Percentiles rank a stretch among this genome's conserved stretches.
These are phyloP conservation scores for Reticulascus tulasneorum DNA, from an alignment of 2,329 filamentous ascomycete genomes.

Conservation along the genomic window DNA sequence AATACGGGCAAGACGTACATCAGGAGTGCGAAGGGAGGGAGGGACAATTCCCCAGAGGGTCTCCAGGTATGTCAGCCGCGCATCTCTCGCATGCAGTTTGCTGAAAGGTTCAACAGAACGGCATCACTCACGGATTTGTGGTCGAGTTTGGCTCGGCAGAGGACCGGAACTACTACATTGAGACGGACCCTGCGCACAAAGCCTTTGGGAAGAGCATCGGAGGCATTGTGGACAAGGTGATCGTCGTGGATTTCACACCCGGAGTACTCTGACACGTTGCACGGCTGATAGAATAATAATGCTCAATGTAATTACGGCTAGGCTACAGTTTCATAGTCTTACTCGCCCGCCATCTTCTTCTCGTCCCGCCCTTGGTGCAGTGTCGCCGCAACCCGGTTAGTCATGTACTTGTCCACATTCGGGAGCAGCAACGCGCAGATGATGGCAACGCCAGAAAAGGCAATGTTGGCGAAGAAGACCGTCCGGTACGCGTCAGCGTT, in stretches of 20 bases:
- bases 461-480: constrained; percentile 30
- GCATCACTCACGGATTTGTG: constrained; percentile 66
- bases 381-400: constrained; percentile 26
- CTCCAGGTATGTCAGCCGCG: constrained; percentile 41
- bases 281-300: no score
- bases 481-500: constrained; percentile 29
- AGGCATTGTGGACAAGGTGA: constrained; percentile 45
- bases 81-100: background rate
- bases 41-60: constrained; percentile 59
- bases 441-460: constrained; percentile 27
- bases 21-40: constrained; percentile 52
- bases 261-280: constrained; percentile 34
- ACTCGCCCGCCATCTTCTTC: constrained; percentile 10
- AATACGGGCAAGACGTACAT: constrained; percentile 57
- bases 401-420: constrained; percentile 29
- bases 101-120: constrained; percentile 43
- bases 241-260: constrained; percentile 57
- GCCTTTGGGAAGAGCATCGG: constrained; percentile 52
- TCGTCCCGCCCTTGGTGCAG: constrained; percentile 23
- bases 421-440: constrained; percentile 25
- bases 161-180: constrained; percentile 66
- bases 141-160: constrained; percentile 59
- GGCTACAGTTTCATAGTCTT: no score
- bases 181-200: constrained; percentile 60
- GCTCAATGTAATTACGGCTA: no score